Evolutionary conservation across 805 yeast genomes (phyloP).

Genomic region (Wickerhamiella australiensis): DNA sequence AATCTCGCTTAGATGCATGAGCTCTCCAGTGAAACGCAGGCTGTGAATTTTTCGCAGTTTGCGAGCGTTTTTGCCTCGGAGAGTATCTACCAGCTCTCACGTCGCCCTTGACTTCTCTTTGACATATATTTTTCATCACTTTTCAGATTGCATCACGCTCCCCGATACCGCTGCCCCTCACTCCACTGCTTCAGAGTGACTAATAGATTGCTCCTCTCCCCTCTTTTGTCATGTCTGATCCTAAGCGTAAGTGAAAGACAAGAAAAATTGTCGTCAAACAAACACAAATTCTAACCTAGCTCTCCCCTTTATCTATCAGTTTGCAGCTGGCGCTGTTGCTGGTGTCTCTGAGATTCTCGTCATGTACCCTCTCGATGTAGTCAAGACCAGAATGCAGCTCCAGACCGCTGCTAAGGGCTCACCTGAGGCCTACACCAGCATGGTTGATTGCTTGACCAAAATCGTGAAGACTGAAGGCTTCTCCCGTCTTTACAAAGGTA

Average conservation of each 20-base stretch:
- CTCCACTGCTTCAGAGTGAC: neutral
- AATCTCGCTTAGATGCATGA: too few species aligned
- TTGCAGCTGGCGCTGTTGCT: constrained; percentile 85
- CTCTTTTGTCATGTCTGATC: constrained; percentile 12
- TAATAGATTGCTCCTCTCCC: neutral
- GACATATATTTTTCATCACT: too few species aligned
- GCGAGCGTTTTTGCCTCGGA: too few species aligned
- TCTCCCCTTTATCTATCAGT: constrained; percentile 88
- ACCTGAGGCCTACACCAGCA: constrained; percentile 57
- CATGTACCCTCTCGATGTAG: constrained; percentile 95
- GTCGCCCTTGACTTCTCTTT: too few species aligned
- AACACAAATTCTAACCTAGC: constrained; percentile 34
- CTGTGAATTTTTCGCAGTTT: too few species aligned
- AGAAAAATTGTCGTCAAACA: too few species aligned
- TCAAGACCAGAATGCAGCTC: constrained; percentile 90
- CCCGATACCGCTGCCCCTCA: neutral
- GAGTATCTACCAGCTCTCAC: too few species aligned
- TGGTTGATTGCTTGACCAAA: constrained; percentile 70
- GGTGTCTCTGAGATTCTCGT: constrained; percentile 92
- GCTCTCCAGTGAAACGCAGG: too few species aligned
- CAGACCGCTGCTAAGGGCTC: constrained; percentile 39
- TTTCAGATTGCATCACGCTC: too few species aligned
- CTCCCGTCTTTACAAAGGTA: constrained; percentile 78
- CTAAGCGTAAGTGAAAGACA: constrained; percentile 14
- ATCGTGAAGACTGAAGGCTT: constrained; percentile 80